Base-by-base conservation (phyloP, 345 rosid genomes). In the Citrus trifoliata region DNA sequence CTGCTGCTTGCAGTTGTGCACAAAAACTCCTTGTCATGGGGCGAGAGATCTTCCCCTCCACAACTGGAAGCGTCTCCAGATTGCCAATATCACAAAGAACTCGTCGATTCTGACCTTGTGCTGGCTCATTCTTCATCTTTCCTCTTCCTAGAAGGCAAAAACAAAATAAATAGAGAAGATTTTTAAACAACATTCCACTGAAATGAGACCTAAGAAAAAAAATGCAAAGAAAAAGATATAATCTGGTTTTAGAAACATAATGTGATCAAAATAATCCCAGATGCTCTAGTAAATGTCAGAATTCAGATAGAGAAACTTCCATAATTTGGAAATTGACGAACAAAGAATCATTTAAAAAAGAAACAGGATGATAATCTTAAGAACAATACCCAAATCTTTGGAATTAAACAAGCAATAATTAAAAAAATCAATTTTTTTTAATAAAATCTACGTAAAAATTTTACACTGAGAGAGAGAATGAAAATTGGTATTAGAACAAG, bases 11-110 rank as follows among this genome's bases (percentile, higher is more conserved):
- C 6, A 78, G 46, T 24, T 78, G 74, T 30, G 80, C 75, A 22
- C 35, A 25, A 70, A 70, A 78, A 40, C 75, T 56, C 74, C 80
- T 78, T 78, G 80, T 78, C 35, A 78, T 78, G 14, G 80, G 80
- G 56, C 75, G 80, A 70, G 68, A 69, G n/a, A 78, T 70, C 75
- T 78, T 78, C 51, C 61, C 75, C 61, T 60, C 75, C 16, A 42
- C 28, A 46, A 13, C 40, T 14, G 55, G 68, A 21, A 60, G 62
- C 1, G 51, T 70, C 46, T 40, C 61, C 5, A 70, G 51, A 61
- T 78, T 78, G 62, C 80, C 80, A 42, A 78, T 78, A 28, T 78
- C 80, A 7, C 69, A 6, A 2, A 78, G 69, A 78, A 32, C 80
- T 59, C 1, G 75, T 22, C 75, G 46, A 70, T 70, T 60, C 68